Conservation (phyloP, 2,329 filamentous ascomycete genomes). For the Phyllosticta citribraziliensis region DNA sequence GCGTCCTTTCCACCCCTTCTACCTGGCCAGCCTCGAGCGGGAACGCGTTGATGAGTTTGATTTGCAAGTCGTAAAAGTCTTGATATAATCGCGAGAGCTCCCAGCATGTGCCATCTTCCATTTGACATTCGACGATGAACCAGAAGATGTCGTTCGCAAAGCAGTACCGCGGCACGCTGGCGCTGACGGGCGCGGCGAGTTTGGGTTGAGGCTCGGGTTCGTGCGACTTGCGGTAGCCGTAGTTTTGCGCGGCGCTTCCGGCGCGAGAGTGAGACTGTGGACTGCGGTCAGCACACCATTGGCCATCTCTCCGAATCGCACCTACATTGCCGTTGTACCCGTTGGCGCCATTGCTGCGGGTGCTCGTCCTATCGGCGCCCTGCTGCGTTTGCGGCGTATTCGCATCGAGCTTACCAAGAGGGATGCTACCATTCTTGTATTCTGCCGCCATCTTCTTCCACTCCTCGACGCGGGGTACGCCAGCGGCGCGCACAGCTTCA, state of each 20-base stretch:
- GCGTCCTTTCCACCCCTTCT: slow-evolving; percentile 59
- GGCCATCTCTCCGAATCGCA: slow-evolving; percentile 28
- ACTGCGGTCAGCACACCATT: slow-evolving; percentile 23
- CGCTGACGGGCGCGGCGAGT: slow-evolving; percentile 67
- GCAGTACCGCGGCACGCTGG: slow-evolving; percentile 83
- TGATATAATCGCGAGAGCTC: slow-evolving; percentile 92
- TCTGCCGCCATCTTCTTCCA: slow-evolving; percentile 99
- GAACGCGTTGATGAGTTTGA: slow-evolving; percentile 83
- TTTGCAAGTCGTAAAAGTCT: slow-evolving; percentile 98
- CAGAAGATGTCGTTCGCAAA: slow-evolving; percentile 98
- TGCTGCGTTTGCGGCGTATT: slow-evolving; percentile 42
- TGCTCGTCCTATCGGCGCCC: slow-evolving; percentile 66
- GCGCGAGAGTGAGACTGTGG: slow-evolving; percentile 14
- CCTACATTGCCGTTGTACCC: slow-evolving; percentile 33
- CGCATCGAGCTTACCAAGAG: slow-evolving; percentile 75
- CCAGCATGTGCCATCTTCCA: slow-evolving; percentile 88
- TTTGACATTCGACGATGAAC: slow-evolving; percentile 87
- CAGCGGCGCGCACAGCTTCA: slow-evolving; percentile 77
- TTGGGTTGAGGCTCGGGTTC: slow-evolving; percentile 20
- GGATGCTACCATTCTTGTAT: slow-evolving; percentile 98
- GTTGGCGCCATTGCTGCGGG: slow-evolving; percentile 44
- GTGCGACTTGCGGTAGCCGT: slow-evolving; percentile 6
- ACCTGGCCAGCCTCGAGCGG: slow-evolving; percentile 87
- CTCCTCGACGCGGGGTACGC: slow-evolving; percentile 90
- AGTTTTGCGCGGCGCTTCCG: slow-evolving; percentile 6